phyloP scores from a whole-genome alignment of 495 filamentous ascomycete genomes.

The Hyaloscypha bicolor region DNA sequence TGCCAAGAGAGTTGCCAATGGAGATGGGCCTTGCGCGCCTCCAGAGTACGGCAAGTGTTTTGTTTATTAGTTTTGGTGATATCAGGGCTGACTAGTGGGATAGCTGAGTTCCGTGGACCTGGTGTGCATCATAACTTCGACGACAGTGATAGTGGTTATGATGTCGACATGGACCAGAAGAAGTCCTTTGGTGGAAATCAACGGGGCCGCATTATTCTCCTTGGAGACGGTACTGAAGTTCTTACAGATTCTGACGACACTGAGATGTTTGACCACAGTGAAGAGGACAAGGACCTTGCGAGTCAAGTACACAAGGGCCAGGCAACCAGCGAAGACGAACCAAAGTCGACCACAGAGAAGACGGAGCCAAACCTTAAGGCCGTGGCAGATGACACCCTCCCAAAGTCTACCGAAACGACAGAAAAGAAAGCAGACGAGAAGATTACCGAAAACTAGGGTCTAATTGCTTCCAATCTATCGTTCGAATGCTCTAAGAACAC shows the following conservation, averaged over 20 bases:
- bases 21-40: constrained; percentile 97
- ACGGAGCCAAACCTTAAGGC: constrained; percentile 15
- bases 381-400: constrained; percentile 17
- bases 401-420: constrained; percentile 11
- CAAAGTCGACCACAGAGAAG: constrained; percentile 20
- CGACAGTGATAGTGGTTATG: constrained; percentile 91
- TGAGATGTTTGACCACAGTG: constrained; percentile 88
- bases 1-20: constrained; percentile 89
- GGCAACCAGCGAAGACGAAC: constrained; percentile 1
- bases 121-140: constrained; percentile 89
- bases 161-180: constrained; percentile 71
- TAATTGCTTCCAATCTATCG: neutral
- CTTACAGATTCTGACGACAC: constrained; percentile 83
- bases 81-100: constrained; percentile 38
- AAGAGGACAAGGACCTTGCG: constrained; percentile 76
- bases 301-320: constrained; percentile 53
- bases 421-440: constrained; percentile 15
- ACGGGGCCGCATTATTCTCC: constrained; percentile 83
- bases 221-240: constrained; percentile 92
- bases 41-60: constrained; percentile 94
- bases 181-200: constrained; percentile 37
- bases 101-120: constrained; percentile 96
- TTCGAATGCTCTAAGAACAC: neutral
- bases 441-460: constrained; percentile 1
- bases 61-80: constrained; percentile 32